Evolutionary conservation across 805 yeast species (phyloP), one percentile per base, ranked within the genome.

Genomic region (Wickerhamiella nectarea): DNA sequence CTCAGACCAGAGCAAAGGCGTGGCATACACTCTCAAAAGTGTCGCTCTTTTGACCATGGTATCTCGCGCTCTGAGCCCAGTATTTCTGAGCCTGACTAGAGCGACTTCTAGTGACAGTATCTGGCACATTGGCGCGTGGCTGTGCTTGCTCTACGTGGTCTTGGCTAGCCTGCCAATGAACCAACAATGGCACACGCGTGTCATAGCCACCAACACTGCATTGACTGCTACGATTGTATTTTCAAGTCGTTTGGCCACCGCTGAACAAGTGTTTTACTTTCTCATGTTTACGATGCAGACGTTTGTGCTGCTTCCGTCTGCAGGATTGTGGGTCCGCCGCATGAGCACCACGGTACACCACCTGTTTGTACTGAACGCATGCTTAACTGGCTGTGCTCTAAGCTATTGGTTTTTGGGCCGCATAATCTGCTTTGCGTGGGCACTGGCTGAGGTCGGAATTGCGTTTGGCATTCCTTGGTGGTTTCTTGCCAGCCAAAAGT

Each of bases 91-190:
- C 0, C 68, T 91, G 35, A 85, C 95, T 0, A 75, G 77, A 53
- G 80, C 95, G 0, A 85, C 95, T 0, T 76, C 95, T 0, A 80
- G 91, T 0, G 97, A 91, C 63, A 84, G 95, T 12, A 85, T 91
- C 47, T 89, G 97, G 96, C 86, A 94, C 0, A 61, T 91, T 4
- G 75, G 93, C 6, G 76, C 79, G 38, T 80, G 95, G 77, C 65
- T 91, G 12, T 76, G 82, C 25, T 52, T 84, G 9, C 64, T 77
- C 36, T 85, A 85, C 53, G 63, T 86, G 2, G 78, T 20, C 68
- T 77, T 52, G 77, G 79, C 56, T 83, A 83, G 60, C 79, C 80
- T 58, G 70, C 80, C 29, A 66, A 72, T 54, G 73, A 72, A 48
- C 56, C 70, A n/a, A 48, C 50, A 24, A 42, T 41, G 43, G 53